Percentiles rank a stretch among this genome's conserved stretches.
Evolutionary conservation across 2,329 filamentous ascomycete genomes (phyloP).

Genomic region (Akanthomyces uredinophilus): DNA sequence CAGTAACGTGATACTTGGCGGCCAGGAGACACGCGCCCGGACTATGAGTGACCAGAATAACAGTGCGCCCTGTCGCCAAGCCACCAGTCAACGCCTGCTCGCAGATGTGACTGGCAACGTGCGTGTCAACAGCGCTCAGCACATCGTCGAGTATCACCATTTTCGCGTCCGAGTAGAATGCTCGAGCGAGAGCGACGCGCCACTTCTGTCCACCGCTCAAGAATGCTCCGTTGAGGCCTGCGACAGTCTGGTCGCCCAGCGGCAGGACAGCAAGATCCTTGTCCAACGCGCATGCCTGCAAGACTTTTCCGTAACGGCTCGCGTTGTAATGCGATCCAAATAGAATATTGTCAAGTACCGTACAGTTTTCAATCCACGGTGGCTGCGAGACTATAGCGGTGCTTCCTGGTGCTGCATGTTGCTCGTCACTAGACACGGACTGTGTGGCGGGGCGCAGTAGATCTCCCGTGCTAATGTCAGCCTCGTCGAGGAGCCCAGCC

Average conservation of each 20-base stretch:
- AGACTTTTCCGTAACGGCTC: constrained; percentile 38
- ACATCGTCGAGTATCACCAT: constrained; percentile 45
- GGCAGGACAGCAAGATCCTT: constrained; percentile 39
- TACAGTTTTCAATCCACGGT: constrained; percentile 43
- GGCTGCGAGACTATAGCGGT: constrained; percentile 43
- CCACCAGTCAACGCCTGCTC: constrained; percentile 7
- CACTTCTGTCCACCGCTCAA: constrained; percentile 43
- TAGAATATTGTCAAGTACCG: constrained; percentile 40
- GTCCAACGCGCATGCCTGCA: constrained; percentile 40
- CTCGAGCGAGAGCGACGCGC: constrained; percentile 41
- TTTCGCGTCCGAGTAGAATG: constrained; percentile 39
- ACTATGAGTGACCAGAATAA: constrained; percentile 17
- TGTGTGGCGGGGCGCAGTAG: constrained; percentile 43
- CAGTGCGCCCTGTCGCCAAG: constrained; percentile 12
- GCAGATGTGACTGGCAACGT: constrained; percentile 6
- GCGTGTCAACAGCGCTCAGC: constrained; percentile 22
- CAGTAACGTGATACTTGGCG: constrained; percentile 11
- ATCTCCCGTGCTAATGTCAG: constrained; percentile 54
- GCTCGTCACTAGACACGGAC: constrained; percentile 23
- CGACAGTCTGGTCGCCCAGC: constrained; percentile 38
- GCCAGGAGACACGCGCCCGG: not conserved
- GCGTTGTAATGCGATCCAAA: constrained; percentile 38
- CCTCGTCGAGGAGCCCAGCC: constrained; percentile 63
- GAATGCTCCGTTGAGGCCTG: constrained; percentile 38
- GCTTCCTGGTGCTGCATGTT: not conserved